phyloP scores from a whole-genome alignment of 805 yeast species.

The Phaffomyces opuntiae region DNA sequence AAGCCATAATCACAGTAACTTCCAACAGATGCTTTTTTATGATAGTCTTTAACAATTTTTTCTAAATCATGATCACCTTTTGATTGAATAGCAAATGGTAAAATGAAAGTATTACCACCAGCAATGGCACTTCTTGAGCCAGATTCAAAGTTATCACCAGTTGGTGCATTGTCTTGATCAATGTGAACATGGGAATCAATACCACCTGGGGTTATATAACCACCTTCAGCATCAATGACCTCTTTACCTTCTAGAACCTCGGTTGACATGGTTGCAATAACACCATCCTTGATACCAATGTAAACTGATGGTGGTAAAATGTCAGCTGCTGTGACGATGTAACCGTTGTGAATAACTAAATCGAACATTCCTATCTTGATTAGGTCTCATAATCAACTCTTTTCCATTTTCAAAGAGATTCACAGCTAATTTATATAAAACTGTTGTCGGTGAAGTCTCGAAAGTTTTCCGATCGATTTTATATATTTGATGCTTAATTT shows the following conservation, averaged over 20 bases:
- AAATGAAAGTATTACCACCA: constrained; percentile 44
- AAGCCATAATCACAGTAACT: constrained; percentile 42
- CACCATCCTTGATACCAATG: constrained; percentile 36
- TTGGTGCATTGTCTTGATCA: constrained; percentile 34
- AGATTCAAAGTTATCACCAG: constrained; percentile 37
- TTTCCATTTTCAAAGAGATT: too few relatives aligned
- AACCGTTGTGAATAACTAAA: constrained; percentile 26
- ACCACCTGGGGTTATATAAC: constrained; percentile 43
- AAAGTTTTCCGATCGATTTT: background rate
- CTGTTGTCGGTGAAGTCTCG: background rate
- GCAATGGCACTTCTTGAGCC: constrained; percentile 41
- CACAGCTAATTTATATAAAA: too few relatives aligned
- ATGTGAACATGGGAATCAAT: constrained; percentile 45
- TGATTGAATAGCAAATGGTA: constrained; percentile 41
- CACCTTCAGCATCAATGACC: constrained; percentile 41
- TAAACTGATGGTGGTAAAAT: constrained; percentile 30
- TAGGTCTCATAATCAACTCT: too few relatives aligned
- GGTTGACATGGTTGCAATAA: constrained; percentile 30
- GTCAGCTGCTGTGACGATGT: constrained; percentile 26
- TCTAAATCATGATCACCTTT: constrained; percentile 24
- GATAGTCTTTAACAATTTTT: constrained; percentile 27
- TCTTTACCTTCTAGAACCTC: constrained; percentile 21
- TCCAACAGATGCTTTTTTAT: constrained; percentile 24
- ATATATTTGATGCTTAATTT: too few relatives aligned
- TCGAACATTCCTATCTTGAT: constrained; percentile 9